Evolutionary conservation across 176 grass and related monocot genomes (phyloP).

Genomic region (Paspalum vaginatum): DNA sequence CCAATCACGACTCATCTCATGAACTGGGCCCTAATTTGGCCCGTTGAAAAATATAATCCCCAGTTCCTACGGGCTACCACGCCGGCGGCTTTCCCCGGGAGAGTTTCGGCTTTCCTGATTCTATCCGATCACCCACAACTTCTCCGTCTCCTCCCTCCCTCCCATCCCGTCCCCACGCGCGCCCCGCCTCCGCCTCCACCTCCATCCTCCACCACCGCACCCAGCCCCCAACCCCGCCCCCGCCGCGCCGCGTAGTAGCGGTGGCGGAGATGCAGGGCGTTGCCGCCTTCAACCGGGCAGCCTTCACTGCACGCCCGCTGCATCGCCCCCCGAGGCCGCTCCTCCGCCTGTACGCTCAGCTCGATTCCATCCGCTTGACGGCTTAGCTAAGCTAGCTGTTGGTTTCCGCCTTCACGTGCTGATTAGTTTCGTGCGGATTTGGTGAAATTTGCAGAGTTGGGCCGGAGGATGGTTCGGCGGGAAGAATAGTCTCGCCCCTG

Average conservation of each 20-base stretch:
- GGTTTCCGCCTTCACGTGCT: not conserved
- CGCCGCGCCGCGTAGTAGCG: not conserved
- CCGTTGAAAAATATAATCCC: not conserved
- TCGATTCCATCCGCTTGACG: not conserved
- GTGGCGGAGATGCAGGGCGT: conserved; percentile 55
- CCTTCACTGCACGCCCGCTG: conserved; percentile 39
- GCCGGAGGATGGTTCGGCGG: conserved; percentile 2
- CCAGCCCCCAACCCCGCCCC: not conserved
- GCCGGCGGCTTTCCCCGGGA: not conserved
- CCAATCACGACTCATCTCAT: not conserved
- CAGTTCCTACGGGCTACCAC: conserved; percentile 21
- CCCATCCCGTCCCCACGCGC: no score
- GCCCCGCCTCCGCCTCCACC: not conserved
- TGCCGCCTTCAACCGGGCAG: conserved; percentile 46
- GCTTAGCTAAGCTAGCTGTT: not conserved
- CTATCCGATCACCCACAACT: not conserved
- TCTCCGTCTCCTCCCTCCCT: not conserved
- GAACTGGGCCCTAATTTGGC: not conserved
- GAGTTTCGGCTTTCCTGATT: no score
- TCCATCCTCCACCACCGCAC: not conserved
- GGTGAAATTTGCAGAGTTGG: conserved; percentile 14
- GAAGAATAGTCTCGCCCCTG: conserved; percentile 12
- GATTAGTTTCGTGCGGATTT: not conserved
- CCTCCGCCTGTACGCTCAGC: not conserved
- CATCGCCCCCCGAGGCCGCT: conserved; percentile 10